Base-by-base conservation (phyloP, 2,329 filamentous ascomycete species). In the Cytospora chrysosperma region DNA sequence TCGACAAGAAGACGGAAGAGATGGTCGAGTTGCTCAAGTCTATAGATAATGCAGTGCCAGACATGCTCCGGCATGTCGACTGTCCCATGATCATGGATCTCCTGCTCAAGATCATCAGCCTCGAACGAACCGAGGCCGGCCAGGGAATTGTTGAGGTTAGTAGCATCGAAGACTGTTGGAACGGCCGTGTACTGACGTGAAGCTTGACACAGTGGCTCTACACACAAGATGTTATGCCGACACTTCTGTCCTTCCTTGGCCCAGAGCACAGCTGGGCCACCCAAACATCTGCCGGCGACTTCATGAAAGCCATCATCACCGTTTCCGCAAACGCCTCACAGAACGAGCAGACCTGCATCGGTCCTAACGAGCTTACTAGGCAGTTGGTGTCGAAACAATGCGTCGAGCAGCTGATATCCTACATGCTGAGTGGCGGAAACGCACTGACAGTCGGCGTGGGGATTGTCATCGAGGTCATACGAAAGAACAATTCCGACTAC, bases 401-500 rank as follows among this genome's bases (percentile, higher is more conserved):
- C 70, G 87, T 97, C 58, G 85, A 94, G 72, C 87, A 87, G 65
- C 84, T 99, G n/a, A 92, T 98, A 65, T 81, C 85, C 17, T 92
- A 94, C 71, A 99, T 99, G 95, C 85, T 98, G 17, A 85, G 88
- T 58, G 95, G 95, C 47, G 95, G 95, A 28, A 98, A 99, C 71
- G 90, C 95, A 7, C 78, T 99, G 64, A 98, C 94, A 0, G 96
- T 98, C 19, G 95, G 95, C 56, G 95, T 99, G 13, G 95, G 95
- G 24, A 97, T 98, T 71, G 86, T 99, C 37, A 99, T 99, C 68
- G 95, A 99, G 77, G 95, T 99, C 53, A 99, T 99, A 74, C 87
- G 95, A 65, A 99, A 99, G 79, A 99, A 99, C 77, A 99, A 99
- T 75, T 98, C 95, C 0, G 95, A 99, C 76, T 99, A 99, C 74